Evolutionary conservation across 1,284 basidiomycete species (phyloP), one percentile per base, ranked within the genome.

Genomic region (Marasmius tenuissimus): DNA sequence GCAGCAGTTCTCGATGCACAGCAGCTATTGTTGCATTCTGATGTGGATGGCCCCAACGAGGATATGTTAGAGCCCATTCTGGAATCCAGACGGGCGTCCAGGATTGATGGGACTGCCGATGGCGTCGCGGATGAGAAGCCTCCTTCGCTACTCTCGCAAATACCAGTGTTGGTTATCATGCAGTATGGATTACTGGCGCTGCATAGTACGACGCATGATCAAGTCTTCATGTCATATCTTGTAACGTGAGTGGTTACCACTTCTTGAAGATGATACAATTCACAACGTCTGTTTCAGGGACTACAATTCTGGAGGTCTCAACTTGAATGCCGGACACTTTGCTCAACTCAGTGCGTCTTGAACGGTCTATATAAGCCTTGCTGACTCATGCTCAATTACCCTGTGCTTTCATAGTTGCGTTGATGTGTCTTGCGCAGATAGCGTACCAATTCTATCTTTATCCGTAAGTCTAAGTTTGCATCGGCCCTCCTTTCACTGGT

Each of bases 401-500:
- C 50, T 37, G 14, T 4, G 27, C 27, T 59, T 49, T 51, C 11
- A 12, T 64, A 92, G 91, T 91, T 71, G 90, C 90, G 11, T 68
- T 93, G 57, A 93, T 92, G 90, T 91, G 89, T 71, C 81, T 92
- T 34, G 88, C 86, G 55, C 90, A 92, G 70, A 91, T 92, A 63
- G 85, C 85, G n/a, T 92, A 92, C 69, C 90, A 92, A 69, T 92
- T 92, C 69, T 86, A 92, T 70, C 81, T 94, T 49, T 96, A 95
- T 80, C 93, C 93, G 85, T 92, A 73, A 71, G 88, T 85, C 5
- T 16, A 67, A 61, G 40, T 61, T 65, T 53, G 56, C 49, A 14
- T 53, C 39, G 39, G 52, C 51, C 50, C 35, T 33, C 48, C 63
- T 65, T 45, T 60, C 63, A 27, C 27, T 27, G 27, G 27, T 58